A percentile compares a stretch with the other conserved stretches of the same genome.
Evolutionary conservation across 2,329 filamentous ascomycete genomes (phyloP).

Genomic region (Penicillium crustosum): DNA sequence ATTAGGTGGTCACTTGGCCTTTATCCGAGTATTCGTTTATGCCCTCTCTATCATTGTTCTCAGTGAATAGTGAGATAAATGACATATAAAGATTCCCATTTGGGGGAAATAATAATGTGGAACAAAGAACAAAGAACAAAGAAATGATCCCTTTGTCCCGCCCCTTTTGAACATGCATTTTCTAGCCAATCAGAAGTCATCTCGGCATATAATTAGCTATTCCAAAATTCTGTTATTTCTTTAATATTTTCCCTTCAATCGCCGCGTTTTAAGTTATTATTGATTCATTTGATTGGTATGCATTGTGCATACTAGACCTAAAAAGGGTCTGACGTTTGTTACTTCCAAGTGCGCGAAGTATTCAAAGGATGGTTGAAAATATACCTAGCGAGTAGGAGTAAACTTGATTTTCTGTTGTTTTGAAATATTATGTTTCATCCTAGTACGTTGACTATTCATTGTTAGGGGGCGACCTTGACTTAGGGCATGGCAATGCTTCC

Average conservation of each 20-base stretch:
- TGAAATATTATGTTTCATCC: no score
- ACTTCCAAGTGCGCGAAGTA: not conserved
- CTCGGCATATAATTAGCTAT: not conserved
- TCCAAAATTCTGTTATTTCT: not conserved
- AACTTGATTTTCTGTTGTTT: not conserved
- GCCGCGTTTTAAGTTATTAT: not conserved
- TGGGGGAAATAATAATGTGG: not conserved
- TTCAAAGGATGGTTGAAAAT: not conserved
- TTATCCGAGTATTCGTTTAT: not conserved
- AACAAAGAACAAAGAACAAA: not conserved
- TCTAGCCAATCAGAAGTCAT: not conserved
- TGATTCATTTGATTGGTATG: not conserved
- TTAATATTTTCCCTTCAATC: not conserved
- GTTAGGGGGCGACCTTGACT: no score
- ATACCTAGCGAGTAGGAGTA: no score
- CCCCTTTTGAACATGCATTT: not conserved
- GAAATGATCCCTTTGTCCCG: not conserved
- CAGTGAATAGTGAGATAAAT: no score
- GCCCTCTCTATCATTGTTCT: not conserved
- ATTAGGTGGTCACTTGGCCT: not conserved
- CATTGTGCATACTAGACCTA: not conserved
- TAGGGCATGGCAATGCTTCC: no score
- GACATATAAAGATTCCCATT: not conserved
- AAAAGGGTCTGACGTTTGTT: not conserved
- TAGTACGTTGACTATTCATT: no score